phyloP scores from a whole-genome alignment of 495 filamentous ascomycete genomes.

The Penicillium maclennaniae region DNA sequence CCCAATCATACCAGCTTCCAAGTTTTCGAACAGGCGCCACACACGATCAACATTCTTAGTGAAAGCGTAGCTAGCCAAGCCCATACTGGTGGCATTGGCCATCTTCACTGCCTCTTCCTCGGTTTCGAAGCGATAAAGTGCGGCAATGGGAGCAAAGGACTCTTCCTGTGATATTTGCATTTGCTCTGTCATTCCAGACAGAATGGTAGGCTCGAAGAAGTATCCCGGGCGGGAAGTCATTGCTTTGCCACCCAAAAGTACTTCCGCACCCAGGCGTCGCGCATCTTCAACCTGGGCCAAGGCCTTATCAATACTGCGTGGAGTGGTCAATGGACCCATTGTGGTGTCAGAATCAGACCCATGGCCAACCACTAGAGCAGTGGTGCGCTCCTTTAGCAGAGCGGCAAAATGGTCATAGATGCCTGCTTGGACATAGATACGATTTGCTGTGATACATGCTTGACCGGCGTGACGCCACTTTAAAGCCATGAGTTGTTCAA shows the following conservation, averaged over 20 bases:
- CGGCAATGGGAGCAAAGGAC: constrained; percentile 65
- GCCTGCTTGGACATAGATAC: constrained; percentile 63
- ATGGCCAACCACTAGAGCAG: constrained; percentile 60
- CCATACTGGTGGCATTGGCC: constrained; percentile 68
- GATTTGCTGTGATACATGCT: constrained; percentile 71
- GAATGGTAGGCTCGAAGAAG: constrained; percentile 71
- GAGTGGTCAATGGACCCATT: constrained; percentile 66
- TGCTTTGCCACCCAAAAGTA: constrained; percentile 56
- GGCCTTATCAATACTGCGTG: constrained; percentile 60
- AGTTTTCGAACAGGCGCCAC: constrained; percentile 68
- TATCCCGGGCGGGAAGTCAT: constrained; percentile 50
- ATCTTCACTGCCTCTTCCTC: constrained; percentile 62
- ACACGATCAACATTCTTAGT: constrained; percentile 69
- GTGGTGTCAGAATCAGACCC: constrained; percentile 55
- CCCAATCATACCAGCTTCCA: constrained; percentile 76
- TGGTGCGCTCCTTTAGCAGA: constrained; percentile 51
- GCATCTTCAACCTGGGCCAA: constrained; percentile 61
- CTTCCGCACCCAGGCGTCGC: constrained; percentile 52
- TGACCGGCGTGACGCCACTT: constrained; percentile 70
- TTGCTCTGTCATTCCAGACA: constrained; percentile 55
- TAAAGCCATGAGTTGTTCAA: constrained; percentile 54
- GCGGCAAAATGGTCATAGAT: constrained; percentile 53
- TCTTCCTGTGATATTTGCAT: constrained; percentile 68
- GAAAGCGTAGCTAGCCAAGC: constrained; percentile 67
- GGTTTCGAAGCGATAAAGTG: constrained; percentile 64